Base-by-base conservation (phyloP, 2,329 filamentous ascomycete species). In the Neonectria neomacrospora region DNA sequence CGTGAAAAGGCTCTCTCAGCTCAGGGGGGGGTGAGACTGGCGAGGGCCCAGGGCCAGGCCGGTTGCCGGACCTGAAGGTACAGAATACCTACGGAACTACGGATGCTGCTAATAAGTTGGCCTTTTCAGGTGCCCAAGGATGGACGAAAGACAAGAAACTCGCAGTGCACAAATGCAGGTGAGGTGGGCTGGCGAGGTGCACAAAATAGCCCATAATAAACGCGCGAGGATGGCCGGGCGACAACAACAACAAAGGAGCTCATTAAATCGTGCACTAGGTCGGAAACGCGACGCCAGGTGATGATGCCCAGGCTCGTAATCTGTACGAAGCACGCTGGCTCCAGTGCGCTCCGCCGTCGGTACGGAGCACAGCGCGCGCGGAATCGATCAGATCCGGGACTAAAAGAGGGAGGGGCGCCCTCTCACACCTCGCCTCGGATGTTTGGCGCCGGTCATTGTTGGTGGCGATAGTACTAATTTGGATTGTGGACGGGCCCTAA, bases 381-480 rank as follows among this genome's bases (percentile, higher is more conserved):
- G 59, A 62, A 62, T 56, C 54, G 28, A 57, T 41, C 59, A 32
- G 41, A 41, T 32, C 54, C 59, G 42, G 39, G 42, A 48, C 59
- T 62, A 62, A 54, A 34, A 54, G 28, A 51, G 44, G 39, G 58
- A 61, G 47, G 48, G 59, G 59, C 18, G 52, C 45, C 16, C 39
- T 26, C 59, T 48, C 32, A 30, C 59, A 52, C 53, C 59, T 45
- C 52, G 42, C 45, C 12, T 48, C 30, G 39, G 34, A 16, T 22
- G 20, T 45, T 55, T 55, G 58, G 58, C 41, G 52, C 44, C 44
- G 58, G 47, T 32, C 22, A n/a, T 32, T 51, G 48, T 14, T 45
- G 54, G 53, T 52, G 59, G 53, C 50, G 37, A 56, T 52, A 26
- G 23, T 26, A 6, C 23, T 26, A 23, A 32, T 28, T 56, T 61